These are phyloP conservation scores for Paraconiothyrium brasiliense DNA, from an alignment of 2,329 filamentous ascomycete genomes.

Conservation along the genomic window DNA sequence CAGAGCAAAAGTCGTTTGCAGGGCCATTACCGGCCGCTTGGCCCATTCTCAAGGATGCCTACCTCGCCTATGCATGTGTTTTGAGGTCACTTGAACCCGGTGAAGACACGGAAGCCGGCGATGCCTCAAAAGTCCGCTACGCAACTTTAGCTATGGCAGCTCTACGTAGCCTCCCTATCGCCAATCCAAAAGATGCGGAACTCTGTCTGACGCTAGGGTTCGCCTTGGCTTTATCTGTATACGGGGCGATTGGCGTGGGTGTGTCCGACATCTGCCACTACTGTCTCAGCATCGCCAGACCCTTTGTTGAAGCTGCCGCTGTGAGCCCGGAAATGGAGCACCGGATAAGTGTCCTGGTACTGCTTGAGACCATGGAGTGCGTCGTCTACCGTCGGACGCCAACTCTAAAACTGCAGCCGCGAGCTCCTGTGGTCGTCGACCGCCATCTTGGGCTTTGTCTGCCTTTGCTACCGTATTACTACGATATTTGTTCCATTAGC, in stretches of 20 bases:
- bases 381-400: slow-evolving; percentile 18
- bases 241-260: slow-evolving; percentile 16
- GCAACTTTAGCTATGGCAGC: slow-evolving; percentile 15
- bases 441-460: slow-evolving; percentile 18
- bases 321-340: slow-evolving; percentile 9
- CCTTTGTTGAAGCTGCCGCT: slow-evolving; percentile 11
- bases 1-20: slow-evolving; percentile 17
- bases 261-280: slow-evolving; percentile 20
- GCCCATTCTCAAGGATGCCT: slow-evolving; percentile 19
- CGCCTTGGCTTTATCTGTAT: slow-evolving; percentile 16
- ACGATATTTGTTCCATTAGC: slow-evolving; percentile 19
- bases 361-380: slow-evolving; percentile 22
- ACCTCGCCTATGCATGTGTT: slow-evolving; percentile 18
- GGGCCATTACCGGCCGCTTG: slow-evolving; percentile 13
- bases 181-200: slow-evolving; percentile 15
- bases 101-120: neutral
- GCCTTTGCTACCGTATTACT: slow-evolving; percentile 16
- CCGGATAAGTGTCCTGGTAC: slow-evolving; percentile 16
- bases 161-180: slow-evolving; percentile 15
- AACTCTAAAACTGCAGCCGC: slow-evolving; percentile 16
- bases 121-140: slow-evolving; percentile 15
- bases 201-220: slow-evolving; percentile 19
- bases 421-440: slow-evolving; percentile 8
- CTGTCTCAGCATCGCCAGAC: slow-evolving; percentile 17
- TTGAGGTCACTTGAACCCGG: slow-evolving; percentile 16